These are phyloP conservation scores for Turritis glabra DNA, from an alignment of 345 rosid species.

Conservation along the genomic window DNA sequence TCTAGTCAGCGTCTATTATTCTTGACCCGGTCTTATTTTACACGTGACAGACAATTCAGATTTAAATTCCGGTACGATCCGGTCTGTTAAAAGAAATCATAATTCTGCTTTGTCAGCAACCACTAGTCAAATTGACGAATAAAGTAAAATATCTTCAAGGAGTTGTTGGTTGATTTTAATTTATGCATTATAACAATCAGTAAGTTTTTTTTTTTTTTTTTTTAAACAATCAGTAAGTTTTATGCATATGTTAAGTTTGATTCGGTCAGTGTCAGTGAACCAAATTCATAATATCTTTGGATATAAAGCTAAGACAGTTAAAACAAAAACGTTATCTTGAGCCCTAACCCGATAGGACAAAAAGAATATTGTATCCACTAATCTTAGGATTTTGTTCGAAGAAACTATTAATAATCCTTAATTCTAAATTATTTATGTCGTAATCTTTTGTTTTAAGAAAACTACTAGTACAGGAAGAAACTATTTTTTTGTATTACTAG, in stretches of 20 bases:
- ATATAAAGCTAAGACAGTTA: neutral
- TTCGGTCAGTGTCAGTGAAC: neutral
- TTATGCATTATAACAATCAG: neutral
- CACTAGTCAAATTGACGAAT: constrained; percentile 2
- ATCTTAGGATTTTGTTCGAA: neutral
- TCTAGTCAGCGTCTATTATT: constrained; percentile 13
- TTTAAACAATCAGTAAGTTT: no score
- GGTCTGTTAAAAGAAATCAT: constrained; percentile 8
- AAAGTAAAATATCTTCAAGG: neutral
- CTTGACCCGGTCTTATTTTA: constrained; percentile 13
- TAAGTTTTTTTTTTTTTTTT: no score
- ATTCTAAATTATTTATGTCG: no score
- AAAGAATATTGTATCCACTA: neutral
- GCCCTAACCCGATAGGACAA: neutral
- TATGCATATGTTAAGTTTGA: neutral
- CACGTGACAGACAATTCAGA: neutral
- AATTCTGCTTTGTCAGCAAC: neutral
- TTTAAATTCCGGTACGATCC: constrained; percentile 8
- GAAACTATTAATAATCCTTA: neutral
- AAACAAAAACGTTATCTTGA: no score
- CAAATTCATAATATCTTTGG: neutral
- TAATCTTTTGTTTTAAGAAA: no score
- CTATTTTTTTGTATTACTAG: no score
- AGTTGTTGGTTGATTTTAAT: neutral
- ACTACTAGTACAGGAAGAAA: no score